Evolutionary conservation across 306 rosid genomes (phyloP).

Genomic region (Fragaria nilgerrensis): DNA sequence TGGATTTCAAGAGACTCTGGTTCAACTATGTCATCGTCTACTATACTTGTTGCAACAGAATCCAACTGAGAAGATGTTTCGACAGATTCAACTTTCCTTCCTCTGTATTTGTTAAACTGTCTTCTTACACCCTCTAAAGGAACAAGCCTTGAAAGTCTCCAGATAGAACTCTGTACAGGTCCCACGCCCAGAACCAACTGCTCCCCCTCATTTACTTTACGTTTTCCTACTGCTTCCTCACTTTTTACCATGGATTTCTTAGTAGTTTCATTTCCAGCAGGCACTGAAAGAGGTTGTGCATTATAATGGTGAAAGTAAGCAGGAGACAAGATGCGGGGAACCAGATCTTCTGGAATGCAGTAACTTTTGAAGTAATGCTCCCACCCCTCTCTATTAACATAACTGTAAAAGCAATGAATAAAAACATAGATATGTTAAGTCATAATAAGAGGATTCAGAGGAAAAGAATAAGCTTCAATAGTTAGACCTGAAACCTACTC

Average conservation of each 20-base stretch:
- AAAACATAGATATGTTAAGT: neutral
- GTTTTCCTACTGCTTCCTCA: constrained; percentile 49
- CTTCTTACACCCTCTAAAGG: constrained; percentile 78
- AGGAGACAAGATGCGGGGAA: constrained; percentile 91
- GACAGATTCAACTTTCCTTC: constrained; percentile 39
- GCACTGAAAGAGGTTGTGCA: constrained; percentile 54
- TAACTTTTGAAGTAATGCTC: constrained; percentile 92
- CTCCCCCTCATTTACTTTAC: constrained; percentile 58
- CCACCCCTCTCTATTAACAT: constrained; percentile 90
- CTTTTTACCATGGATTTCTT: constrained; percentile 38
- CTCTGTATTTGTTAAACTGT: constrained; percentile 53
- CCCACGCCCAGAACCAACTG: constrained; percentile 93
- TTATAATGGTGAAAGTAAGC: constrained; percentile 96
- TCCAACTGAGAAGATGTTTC: constrained; percentile 46
- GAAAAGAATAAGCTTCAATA: neutral
- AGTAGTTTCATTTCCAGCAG: constrained; percentile 45
- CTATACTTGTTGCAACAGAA: constrained; percentile 48
- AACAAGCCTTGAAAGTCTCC: constrained; percentile 93
- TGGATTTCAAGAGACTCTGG: constrained; percentile 93
- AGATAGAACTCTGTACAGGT: constrained; percentile 83
- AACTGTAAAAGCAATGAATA: constrained; percentile 41
- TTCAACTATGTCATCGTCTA: constrained; percentile 67
- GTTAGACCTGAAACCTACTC: constrained; percentile 57
- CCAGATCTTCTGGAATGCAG: constrained; percentile 96
- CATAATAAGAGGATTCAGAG: neutral